Evolutionary conservation across 176 grass and related monocot species (phyloP), one percentile per base, ranked within the genome.

Genomic region (Musa troglodytarum): DNA sequence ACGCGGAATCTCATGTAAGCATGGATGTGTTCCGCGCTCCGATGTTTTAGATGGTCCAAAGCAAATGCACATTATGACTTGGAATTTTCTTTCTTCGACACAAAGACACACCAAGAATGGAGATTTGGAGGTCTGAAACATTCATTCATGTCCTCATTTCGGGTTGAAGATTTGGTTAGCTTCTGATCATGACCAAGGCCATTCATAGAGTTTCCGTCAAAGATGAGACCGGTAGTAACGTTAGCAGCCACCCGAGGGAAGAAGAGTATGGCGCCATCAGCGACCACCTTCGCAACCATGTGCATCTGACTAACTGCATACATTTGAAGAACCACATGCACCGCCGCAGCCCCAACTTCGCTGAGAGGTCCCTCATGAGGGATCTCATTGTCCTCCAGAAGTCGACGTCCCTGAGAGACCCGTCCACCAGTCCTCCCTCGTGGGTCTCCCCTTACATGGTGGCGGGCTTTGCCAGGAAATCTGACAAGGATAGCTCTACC

Each of bases 331-430:
- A 84, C 81, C 88, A 97, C 82, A 74, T 82, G 84, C 24, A 80
- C 76, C 80, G n/a, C 71, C 77, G 78, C 75, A 77, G 76, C 81
- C 77, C 88, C 68, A 29, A 85, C 85, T 49, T 65, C 74, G 0
- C 85, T 62, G 59, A 89, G 82, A 28, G 81, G 72, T 82, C 87
- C 61, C 90, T 98, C 21, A 93, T 91, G 78, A 78, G 88, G 50
- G 90, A 98, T 80, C 84, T 98, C 68, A 81, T 94, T 23, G 82
- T 84, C 26, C 86, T 98, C 51, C 95, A 98, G 84, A 84, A 82
- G 73, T 93, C 90, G 17, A 82, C 78, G 29, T 93, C 86, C 2
- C 90, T 98, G 1, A 80, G 89, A 58, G 90, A 98, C 75, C 95
- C 95, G 2, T 93, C 86, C 57, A 93, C 90, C 4, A 87, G 84